Conservation (phyloP, 2,329 filamentous ascomycete species). For the Diaporthe australafricana region DNA sequence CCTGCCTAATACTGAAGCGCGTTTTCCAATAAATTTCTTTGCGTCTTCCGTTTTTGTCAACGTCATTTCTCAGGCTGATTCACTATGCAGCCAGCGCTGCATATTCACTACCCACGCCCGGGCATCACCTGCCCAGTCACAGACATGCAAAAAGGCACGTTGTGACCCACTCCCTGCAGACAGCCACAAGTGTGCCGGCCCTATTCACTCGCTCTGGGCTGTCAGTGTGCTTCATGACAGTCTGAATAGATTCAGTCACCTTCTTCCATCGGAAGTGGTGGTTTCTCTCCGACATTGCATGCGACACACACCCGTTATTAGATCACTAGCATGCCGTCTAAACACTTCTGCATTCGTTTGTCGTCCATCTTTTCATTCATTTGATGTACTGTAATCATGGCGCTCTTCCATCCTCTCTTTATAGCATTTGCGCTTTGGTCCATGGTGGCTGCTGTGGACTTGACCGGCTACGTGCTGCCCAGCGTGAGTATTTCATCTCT, state of each 20-base stretch:
- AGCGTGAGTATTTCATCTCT: constrained; percentile 24
- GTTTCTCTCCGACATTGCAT: no score
- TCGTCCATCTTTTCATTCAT: neutral
- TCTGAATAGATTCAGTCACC: neutral
- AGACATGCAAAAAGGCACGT: constrained; percentile 16
- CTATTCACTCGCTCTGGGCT: neutral
- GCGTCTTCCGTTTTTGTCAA: neutral
- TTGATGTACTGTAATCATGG: neutral
- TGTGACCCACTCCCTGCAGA: neutral
- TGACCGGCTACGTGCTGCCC: constrained; percentile 51
- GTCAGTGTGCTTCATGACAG: neutral
- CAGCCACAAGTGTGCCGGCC: neutral
- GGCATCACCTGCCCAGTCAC: constrained; percentile 11
- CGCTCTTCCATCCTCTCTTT: neutral
- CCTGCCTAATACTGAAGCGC: neutral
- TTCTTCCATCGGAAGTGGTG: no score
- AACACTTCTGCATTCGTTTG: neutral
- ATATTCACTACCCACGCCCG: neutral
- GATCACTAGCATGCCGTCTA: neutral
- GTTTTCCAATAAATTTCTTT: neutral
- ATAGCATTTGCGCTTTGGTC: neutral
- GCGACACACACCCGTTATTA: no score
- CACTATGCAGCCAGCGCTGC: neutral
- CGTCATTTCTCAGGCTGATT: neutral
- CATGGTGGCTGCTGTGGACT: constrained; percentile 38